Percentiles rank a stretch among this genome's conserved stretches.
phyloP scores from a whole-genome alignment of 306 rosid genomes.

The Lathyrus oleraceus region DNA sequence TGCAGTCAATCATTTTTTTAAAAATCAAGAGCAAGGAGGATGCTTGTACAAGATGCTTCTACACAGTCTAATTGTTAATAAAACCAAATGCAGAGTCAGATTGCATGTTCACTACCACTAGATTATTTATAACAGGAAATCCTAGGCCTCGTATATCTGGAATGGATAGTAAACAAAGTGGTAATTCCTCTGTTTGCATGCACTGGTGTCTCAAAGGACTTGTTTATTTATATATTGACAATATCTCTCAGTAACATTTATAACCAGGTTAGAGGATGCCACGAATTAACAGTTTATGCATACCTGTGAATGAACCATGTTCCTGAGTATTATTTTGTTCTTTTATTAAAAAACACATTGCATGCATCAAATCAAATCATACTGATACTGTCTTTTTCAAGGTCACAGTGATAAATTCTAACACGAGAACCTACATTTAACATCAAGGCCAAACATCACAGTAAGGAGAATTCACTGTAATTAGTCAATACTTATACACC shows the following conservation, averaged over 20 bases:
- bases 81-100: background rate
- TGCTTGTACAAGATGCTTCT: background rate
- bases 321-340: background rate
- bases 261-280: background rate
- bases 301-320: background rate
- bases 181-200: constrained; percentile 2
- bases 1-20: constrained; percentile 1
- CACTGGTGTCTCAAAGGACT: background rate
- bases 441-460: background rate
- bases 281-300: background rate
- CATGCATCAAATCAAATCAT: background rate
- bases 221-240: background rate
- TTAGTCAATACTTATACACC: constrained; percentile 12
- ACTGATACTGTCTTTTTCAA: background rate
- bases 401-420: background rate
- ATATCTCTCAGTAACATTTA: background rate
- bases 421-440: background rate
- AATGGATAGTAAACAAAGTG: background rate
- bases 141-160: background rate
- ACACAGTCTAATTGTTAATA: constrained; percentile 13
- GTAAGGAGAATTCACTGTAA: background rate
- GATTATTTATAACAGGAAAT: background rate
- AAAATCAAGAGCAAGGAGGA: constrained; percentile 7
- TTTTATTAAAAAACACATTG: background rate
- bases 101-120: background rate